Conservation (phyloP, 495 filamentous ascomycete species). For the Staphylotrichum tortipilum region DNA sequence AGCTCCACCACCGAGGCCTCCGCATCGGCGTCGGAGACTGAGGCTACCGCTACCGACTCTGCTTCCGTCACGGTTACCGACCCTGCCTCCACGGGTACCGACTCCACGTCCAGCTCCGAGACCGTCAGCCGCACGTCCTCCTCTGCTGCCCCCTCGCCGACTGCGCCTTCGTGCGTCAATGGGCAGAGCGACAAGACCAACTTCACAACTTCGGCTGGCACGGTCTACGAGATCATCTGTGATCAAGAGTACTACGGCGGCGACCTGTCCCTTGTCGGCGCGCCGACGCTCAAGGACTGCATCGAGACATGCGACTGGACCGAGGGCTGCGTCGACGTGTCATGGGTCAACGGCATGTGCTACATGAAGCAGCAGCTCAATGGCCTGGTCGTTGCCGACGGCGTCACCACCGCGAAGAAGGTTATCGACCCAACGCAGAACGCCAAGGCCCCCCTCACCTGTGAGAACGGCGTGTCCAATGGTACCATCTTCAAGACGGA, state of each 20-base stretch:
- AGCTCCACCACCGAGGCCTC: background rate
- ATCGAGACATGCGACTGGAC: background rate
- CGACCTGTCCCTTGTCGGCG: background rate
- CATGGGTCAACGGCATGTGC: background rate
- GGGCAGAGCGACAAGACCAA: background rate
- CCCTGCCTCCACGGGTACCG: no score
- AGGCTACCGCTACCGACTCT: background rate
- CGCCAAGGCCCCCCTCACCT: background rate
- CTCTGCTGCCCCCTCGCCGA: background rate
- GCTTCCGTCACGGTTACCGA: background rate
- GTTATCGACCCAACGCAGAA: no score
- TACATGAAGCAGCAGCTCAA: background rate
- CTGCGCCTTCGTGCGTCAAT: background rate
- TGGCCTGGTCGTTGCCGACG: background rate
- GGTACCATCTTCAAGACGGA: background rate
- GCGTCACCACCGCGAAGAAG: background rate
- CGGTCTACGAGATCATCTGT: background rate
- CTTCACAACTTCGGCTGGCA: background rate
- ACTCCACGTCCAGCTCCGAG: background rate
- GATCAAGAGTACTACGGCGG: background rate
- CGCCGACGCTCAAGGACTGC: background rate
- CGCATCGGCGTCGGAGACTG: background rate
- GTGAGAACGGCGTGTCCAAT: background rate
- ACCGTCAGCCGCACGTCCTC: background rate
- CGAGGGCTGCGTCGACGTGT: background rate